Base-by-base conservation (phyloP, 345 rosid species). In the Durio zibethinus region DNA sequence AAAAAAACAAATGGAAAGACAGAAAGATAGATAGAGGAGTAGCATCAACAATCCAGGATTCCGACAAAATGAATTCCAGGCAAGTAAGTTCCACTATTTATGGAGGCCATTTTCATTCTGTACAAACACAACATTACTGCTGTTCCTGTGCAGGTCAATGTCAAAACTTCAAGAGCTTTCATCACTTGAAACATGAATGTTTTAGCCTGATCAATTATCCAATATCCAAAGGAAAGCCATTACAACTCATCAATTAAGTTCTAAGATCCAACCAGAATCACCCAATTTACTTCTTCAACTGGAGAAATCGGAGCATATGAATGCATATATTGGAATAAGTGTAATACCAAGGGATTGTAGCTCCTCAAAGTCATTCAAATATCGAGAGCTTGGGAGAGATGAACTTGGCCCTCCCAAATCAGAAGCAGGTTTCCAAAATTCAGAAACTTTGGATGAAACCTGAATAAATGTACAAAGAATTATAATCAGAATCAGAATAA, bases 331-430 rank as follows among this genome's bases (percentile, higher is more conserved):
- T 61, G 45, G 18, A 66, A 43, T n/a, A 83, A 72, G 3, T 54
- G 15, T 56, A 52, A 21, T 89, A 95, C 99, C 99, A 72, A 95
- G 96, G 70, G 94, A 80, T 65, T 88, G 91, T 77, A 95, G 86
- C 93, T 95, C 99, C 86, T 95, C 98, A 73, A 95, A 95, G 88
- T 95, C 99, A 85, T 77, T 88, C 72, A 93, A 92, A 88, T 95
- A 95, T 56, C 99, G 93, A 15, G 99, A 95, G 87, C 82, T 93
- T 66, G 91, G 91, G 74, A 85, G 77, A 76, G 90, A 83, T 27
- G 79, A 50, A 78, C 80, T 82, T 36, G 85, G 82, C 85, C 85
- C 88, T 78, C 82, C 92, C 74, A 77, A 67, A 82, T 89, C 93
- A 67, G 85, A 85, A 56, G 86, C 73, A 74, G 94, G 89, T 84